Evolutionary conservation across 257 asterid genomes (phyloP), one percentile per base, ranked within the genome.

Genomic region (Gentiana macrophylla): DNA sequence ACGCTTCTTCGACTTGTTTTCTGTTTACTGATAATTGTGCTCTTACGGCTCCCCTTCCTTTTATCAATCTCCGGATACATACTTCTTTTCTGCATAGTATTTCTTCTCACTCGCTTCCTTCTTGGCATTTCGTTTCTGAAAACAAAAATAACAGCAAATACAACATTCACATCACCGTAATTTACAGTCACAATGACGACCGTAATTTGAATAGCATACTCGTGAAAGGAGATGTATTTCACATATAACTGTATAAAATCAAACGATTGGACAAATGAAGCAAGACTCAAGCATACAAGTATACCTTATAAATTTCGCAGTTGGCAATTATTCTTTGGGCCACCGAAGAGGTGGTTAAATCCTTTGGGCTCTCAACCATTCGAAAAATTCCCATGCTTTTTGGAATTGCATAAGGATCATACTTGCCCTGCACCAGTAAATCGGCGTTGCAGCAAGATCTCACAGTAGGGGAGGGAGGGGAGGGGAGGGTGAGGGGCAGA

Each of bases 101-200:
- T 79, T 86, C 84, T 84, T 82, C 72, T 86, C 96, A 5, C 95
- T 84, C 7, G 81, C 95, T 80, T 80, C 84, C 70, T 91, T 91
- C 84, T 80, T 91, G 32, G 89, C 87, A 50, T 91, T 91, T 15
- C 95, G 93, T 75, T 82, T 82, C 98, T 90, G 89, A 61, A 59
- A 35, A 37, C 10, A 41, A 12, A 9, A 41, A 64, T 44, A 53
- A 12, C 49, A 60, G 53, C 47, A 56, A 38, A 38, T 38, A 7
- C 44, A 24, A 24, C 24, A 24, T 24, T 24, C 24, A 24, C 24
- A 24, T 24, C 24, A 24, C 24, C 24, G 24, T 24, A 24, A 24
- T 24, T 24, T 24, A 0, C 24, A 24, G 24, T 24, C 24, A 0
- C 24, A 24, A 24, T 24, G 24, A 24, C 0, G 24, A 24, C 24